These are phyloP conservation scores for Candida sithepensis DNA, from an alignment of 805 yeast genomes.

Conservation along the genomic window DNA sequence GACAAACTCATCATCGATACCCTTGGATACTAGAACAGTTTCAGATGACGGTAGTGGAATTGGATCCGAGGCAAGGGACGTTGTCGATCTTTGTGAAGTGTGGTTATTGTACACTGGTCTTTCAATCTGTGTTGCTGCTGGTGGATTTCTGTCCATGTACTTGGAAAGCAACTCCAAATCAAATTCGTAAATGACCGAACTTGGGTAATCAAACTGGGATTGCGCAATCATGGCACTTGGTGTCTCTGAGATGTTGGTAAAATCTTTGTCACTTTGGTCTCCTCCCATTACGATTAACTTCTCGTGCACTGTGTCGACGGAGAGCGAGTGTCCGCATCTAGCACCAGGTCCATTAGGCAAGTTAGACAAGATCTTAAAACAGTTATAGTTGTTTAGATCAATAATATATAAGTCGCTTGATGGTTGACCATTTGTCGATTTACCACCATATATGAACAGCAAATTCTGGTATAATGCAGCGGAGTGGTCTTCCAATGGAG, in stretches of 20 bases:
- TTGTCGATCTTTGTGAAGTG: neutral
- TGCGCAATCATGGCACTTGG: slow-evolving; percentile 24
- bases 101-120: too few relatives aligned
- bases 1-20: slow-evolving; percentile 10
- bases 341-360: slow-evolving; percentile 63
- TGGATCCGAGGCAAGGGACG: neutral
- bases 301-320: slow-evolving; percentile 62
- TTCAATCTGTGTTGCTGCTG: neutral
- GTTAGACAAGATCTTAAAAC: slow-evolving; percentile 53
- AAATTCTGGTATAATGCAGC: slow-evolving; percentile 74
- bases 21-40: neutral
- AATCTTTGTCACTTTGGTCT: slow-evolving; percentile 65
- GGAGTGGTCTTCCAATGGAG: slow-evolving; percentile 90
- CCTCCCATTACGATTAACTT: slow-evolving; percentile 90
- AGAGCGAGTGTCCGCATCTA: slow-evolving; percentile 87
- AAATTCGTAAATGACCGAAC: slow-evolving; percentile 36
- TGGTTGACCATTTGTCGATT: slow-evolving; percentile 66
- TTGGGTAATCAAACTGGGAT: slow-evolving; percentile 27
- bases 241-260: slow-evolving; percentile 20
- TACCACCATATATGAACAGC: slow-evolving; percentile 88
- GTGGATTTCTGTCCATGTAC: slow-evolving; percentile 22
- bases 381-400: slow-evolving; percentile 64
- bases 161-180: slow-evolving; percentile 25
- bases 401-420: slow-evolving; percentile 68
- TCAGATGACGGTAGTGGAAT: neutral